These are phyloP conservation scores for Fusarium musae DNA, from an alignment of 2,329 filamentous ascomycete species.

Conservation along the genomic window DNA sequence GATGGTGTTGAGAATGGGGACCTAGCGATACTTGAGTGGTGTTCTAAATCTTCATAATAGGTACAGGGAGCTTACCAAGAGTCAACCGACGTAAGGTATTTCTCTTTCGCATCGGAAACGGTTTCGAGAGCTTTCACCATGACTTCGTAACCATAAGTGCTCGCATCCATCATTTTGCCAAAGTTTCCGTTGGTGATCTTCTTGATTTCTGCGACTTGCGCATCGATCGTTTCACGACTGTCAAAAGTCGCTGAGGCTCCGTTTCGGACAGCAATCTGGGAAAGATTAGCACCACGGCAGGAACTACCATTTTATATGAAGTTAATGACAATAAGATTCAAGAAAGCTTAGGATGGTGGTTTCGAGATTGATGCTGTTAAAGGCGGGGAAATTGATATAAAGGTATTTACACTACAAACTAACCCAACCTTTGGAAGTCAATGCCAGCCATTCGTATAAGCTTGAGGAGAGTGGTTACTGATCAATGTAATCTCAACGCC, in stretches of 20 bases:
- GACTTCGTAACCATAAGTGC: constrained; percentile 42
- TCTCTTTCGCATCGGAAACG: constrained; percentile 37
- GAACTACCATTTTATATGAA: constrained; percentile 11
- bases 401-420: neutral
- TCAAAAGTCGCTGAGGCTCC: constrained; percentile 50
- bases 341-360: neutral
- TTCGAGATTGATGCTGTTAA: neutral
- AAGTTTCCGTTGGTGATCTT: constrained; percentile 50
- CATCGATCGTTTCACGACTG: constrained; percentile 42
- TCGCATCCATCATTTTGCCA: constrained; percentile 49
- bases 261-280: constrained; percentile 41
- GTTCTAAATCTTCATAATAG: neutral
- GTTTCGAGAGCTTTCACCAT: constrained; percentile 47
- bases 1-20: constrained; percentile 39
- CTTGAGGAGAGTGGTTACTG: neutral
- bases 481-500: neutral
- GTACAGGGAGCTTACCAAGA: constrained; percentile 45
- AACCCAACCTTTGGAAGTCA: too few relatives aligned
- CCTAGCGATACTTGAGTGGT: constrained; percentile 5
- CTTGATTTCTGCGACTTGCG: constrained; percentile 48
- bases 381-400: neutral
- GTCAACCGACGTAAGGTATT: constrained; percentile 50
- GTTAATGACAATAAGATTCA: neutral
- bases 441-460: neutral
- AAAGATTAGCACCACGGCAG: neutral